Evolutionary conservation across 2,329 filamentous ascomycete species (phyloP), one percentile per base, ranked within the genome.

Genomic region (Leptographium radiaticola): DNA sequence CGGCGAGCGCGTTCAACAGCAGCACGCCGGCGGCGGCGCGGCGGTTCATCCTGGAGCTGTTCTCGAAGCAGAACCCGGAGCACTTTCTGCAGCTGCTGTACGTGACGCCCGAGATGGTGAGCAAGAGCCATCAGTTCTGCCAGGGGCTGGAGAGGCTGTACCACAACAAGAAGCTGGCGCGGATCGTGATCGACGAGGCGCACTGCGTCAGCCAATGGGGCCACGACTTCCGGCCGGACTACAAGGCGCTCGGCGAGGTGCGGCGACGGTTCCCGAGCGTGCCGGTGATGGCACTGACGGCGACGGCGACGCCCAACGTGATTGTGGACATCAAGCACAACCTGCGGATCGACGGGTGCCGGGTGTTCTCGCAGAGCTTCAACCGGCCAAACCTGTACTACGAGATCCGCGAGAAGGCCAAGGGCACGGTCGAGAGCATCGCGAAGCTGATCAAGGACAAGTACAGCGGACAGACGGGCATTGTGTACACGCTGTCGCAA

Each of bases 161-260:
- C 66, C 68, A 69, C 15, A 81, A 81, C 51, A 73, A 76, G 4
- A 87, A 84, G 61, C 80, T 98, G 52, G 91, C 94, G 16, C 82
- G 93, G 31, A 81, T 98, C 49, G 93, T 98, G 52, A 95, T 98
- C 58, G 93, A 98, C 61, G 94, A 98, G 70, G 93, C 93, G n/a
- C 93, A 98, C 67, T 98, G 93, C 67, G 91, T 98, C 31, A 97
- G 93, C 67, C 90, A 98, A 72, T 98, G 93, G 93, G 93, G 93
- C 1, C 93, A 98, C 62, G 93, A 98, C 67, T 98, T 98, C 65
- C 82, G 94, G 47, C 91, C 90, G 0, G 91, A 97, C 65, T 98
- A 98, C 72, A 95, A 95, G 67, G 79, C 80, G 34, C 74, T 98
- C 5, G 89, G 90, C 33, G 76, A 82, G 55, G 73, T 96, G 45